Conservation (phyloP, 2,329 filamentous ascomycete genomes). For the Xylariomycetidae sp. region DNA sequence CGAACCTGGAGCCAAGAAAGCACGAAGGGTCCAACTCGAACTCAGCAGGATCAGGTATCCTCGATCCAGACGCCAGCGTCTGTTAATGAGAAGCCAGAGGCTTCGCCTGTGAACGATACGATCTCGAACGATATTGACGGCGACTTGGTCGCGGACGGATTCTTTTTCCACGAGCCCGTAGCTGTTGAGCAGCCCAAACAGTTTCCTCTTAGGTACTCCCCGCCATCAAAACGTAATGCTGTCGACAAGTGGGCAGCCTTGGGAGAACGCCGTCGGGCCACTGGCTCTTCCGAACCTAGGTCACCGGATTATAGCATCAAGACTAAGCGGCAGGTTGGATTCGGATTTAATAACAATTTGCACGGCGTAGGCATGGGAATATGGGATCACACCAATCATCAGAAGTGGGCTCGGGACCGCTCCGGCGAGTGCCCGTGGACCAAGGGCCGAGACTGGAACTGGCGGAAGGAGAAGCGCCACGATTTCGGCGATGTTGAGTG, state of each 20-base stretch:
- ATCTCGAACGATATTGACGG: slow-evolving; percentile 52
- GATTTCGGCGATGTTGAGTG: slow-evolving; percentile 83
- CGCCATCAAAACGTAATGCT: slow-evolving; percentile 57
- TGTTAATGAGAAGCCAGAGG: slow-evolving; percentile 36
- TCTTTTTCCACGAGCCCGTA: slow-evolving; percentile 67
- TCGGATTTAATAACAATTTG: slow-evolving; percentile 35
- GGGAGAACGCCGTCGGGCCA: slow-evolving; percentile 74
- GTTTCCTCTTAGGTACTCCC: slow-evolving; percentile 52
- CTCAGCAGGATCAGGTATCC: slow-evolving; percentile 37
- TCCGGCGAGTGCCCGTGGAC: slow-evolving; percentile 48
- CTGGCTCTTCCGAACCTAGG: slow-evolving; percentile 46
- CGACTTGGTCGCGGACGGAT: slow-evolving; percentile 63
- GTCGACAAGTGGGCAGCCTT: slow-evolving; percentile 87
- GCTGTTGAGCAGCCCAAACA: slow-evolving; percentile 31
- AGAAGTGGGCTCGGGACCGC: slow-evolving; percentile 41
- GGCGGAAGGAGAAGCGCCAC: slow-evolving; percentile 57
- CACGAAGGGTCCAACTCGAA: slow-evolving; percentile 37
- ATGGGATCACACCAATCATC: slow-evolving; percentile 38
- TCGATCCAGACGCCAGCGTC: slow-evolving; percentile 38
- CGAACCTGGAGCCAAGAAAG: slow-evolving; percentile 77
- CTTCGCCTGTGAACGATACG: slow-evolving; percentile 30
- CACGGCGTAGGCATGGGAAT: slow-evolving; percentile 32
- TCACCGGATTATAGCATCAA: slow-evolving; percentile 40
- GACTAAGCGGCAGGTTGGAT: slow-evolving; percentile 39
- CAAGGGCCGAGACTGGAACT: slow-evolving; percentile 56